These are phyloP conservation scores for Acanthamoeba lenticulata DNA, from an alignment of 208 protist species.

Conservation along the genomic window DNA sequence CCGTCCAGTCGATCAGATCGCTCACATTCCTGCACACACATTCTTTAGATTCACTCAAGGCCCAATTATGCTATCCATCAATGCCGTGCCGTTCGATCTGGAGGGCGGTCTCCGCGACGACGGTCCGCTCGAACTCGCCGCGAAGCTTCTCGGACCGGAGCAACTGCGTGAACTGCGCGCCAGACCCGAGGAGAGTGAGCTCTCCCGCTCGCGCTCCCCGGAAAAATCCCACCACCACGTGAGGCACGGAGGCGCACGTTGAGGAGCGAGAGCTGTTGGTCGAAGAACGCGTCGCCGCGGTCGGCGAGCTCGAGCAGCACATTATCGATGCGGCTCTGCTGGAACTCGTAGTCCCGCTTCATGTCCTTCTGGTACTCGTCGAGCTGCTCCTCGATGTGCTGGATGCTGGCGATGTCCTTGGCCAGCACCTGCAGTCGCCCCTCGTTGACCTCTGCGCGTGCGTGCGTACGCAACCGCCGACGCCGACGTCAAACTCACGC, in stretches of 20 bases:
- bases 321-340: constrained; percentile 71
- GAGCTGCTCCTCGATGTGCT: constrained; percentile 23
- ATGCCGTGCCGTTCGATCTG: not conserved
- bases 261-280: constrained; percentile 51
- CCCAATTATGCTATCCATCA: not conserved
- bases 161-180: not conserved
- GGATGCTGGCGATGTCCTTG: constrained; percentile 39
- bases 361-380: constrained; percentile 56
- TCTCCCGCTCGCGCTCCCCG: no score
- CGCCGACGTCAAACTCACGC: no score
- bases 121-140: constrained; percentile 37
- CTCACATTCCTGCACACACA: constrained; percentile 31
- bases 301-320: constrained; percentile 70
- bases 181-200: not conserved
- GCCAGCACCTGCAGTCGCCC: not conserved
- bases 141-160: constrained; percentile 16
- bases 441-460: not conserved
- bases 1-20: constrained; percentile 68
- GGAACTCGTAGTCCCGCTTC: constrained; percentile 59
- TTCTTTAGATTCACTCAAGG: not conserved
- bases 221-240: not conserved
- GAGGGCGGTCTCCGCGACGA: constrained; percentile 24
- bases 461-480: no score
- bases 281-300: constrained; percentile 70
- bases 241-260: not conserved